These are phyloP conservation scores for Chaetomiaceae sp. DNA, from an alignment of 2,329 filamentous ascomycete genomes.

Conservation along the genomic window DNA sequence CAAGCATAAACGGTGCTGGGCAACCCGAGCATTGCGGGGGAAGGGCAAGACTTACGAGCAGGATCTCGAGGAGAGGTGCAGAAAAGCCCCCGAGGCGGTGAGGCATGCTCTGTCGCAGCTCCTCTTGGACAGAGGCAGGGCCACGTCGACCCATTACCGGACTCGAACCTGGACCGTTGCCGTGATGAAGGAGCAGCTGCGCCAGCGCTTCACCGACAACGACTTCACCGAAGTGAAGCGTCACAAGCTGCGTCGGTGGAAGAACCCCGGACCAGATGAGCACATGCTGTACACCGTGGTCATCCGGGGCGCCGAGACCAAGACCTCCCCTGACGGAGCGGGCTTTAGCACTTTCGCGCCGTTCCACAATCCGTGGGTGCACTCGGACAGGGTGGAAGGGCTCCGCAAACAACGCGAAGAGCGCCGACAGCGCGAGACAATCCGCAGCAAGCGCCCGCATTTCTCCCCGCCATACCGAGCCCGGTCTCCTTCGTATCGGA, in stretches of 20 bases:
- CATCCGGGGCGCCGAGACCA: constrained; percentile 25
- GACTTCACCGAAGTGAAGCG: constrained; percentile 23
- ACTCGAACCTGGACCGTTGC: constrained; percentile 28
- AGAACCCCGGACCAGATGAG: constrained; percentile 19
- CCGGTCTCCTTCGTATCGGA: constrained; percentile 8
- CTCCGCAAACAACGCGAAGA: constrained; percentile 9
- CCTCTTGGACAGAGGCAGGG: constrained; percentile 21
- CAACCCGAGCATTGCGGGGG: constrained; percentile 22
- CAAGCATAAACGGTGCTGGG: constrained; percentile 22
- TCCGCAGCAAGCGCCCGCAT: constrained; percentile 1
- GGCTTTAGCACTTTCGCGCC: constrained; percentile 13
- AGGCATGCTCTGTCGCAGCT: constrained; percentile 23
- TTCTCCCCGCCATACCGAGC: constrained; percentile 11
- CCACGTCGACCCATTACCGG: constrained; percentile 24
- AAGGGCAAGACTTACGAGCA: constrained; percentile 27
- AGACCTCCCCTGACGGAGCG: constrained; percentile 7
- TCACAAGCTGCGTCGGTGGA: constrained; percentile 25
- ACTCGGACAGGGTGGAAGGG: constrained; percentile 20
- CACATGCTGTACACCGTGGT: constrained; percentile 24
- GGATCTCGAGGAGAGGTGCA: constrained; percentile 26
- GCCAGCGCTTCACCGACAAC: constrained; percentile 24
- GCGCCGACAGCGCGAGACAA: constrained; percentile 1
- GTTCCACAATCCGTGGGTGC: constrained; percentile 26
- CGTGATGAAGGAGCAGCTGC: constrained; percentile 25
- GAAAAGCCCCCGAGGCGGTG: constrained; percentile 18